phyloP scores from a whole-genome alignment of 1,284 basidiomycete species.

The Irpex sp. region DNA sequence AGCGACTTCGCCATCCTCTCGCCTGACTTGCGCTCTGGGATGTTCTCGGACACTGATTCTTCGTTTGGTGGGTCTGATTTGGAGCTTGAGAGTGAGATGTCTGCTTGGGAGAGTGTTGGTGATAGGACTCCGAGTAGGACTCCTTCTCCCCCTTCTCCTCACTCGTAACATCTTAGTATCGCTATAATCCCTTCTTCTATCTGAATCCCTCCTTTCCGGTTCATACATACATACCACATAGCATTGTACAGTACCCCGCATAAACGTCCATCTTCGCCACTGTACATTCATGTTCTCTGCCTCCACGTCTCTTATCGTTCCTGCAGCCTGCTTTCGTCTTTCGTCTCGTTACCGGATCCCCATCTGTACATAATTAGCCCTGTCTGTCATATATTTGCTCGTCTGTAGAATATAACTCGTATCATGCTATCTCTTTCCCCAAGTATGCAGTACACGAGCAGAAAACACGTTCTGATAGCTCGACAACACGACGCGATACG shows the following conservation, averaged over 20 bases:
- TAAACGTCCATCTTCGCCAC: not conserved
- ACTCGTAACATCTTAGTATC: not conserved
- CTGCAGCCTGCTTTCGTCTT: not conserved
- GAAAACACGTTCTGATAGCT: too few relatives aligned
- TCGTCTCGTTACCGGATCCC: not conserved
- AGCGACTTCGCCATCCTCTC: constrained; percentile 17
- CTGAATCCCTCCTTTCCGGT: not conserved
- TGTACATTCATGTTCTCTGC: not conserved
- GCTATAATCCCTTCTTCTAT: too few relatives aligned
- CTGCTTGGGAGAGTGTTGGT: constrained; percentile 24
- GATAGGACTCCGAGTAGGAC: constrained; percentile 13
- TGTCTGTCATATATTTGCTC: too few relatives aligned
- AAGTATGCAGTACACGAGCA: too few relatives aligned
- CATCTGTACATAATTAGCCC: too few relatives aligned
- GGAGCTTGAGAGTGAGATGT: constrained; percentile 16
- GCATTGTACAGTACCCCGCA: not conserved
- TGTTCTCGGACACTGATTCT: constrained; percentile 21
- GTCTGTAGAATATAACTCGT: too few relatives aligned
- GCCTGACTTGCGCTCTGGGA: constrained; percentile 23
- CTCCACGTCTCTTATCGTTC: not conserved
- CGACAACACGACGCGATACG: too few relatives aligned
- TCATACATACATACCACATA: not conserved
- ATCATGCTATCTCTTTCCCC: too few relatives aligned
- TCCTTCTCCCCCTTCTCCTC: constrained; percentile 13
- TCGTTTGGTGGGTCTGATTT: constrained; percentile 19